Evolutionary conservation across 768 basidiomycete genomes (phyloP).

Genomic region (Kwoniella dendrophila): DNA sequence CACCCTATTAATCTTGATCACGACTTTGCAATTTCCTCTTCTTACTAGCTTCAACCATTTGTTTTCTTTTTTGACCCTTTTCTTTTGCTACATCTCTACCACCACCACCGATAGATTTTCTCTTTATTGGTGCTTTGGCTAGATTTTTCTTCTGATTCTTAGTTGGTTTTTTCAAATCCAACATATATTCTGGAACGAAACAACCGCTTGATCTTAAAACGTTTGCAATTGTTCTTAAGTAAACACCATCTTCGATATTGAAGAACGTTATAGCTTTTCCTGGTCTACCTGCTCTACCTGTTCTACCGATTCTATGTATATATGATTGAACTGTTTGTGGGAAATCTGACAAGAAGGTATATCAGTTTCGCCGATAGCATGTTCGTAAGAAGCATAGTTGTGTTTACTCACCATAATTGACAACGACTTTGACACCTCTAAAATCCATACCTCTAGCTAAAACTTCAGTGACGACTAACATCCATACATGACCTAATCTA

Average conservation of each 20-base stretch:
- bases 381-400: neutral
- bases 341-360: conserved; percentile 64
- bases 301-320: conserved; percentile 93
- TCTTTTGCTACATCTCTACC: conserved; percentile 51
- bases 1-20: neutral
- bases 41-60: conserved; percentile 41
- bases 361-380: neutral
- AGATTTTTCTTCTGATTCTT: conserved; percentile 83
- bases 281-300: conserved; percentile 87
- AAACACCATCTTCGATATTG: conserved; percentile 88
- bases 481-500: conserved; percentile 88
- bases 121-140: conserved; percentile 67
- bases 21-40: too few relatives aligned
- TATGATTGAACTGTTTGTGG: conserved; percentile 94
- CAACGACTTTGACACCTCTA: conserved; percentile 86
- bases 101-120: conserved; percentile 70
- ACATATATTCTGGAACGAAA: conserved; percentile 88
- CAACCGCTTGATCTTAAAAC: conserved; percentile 92
- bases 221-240: conserved; percentile 94
- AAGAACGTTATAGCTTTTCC: conserved; percentile 96
- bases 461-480: conserved; percentile 93
- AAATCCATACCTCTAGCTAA: conserved; percentile 99
- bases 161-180: conserved; percentile 89
- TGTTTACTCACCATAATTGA: conserved; percentile 63
- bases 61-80: conserved; percentile 42